Base-by-base conservation (phyloP, 2,329 filamentous ascomycete species). In the Ceratocystiopsis brevicomis region DNA sequence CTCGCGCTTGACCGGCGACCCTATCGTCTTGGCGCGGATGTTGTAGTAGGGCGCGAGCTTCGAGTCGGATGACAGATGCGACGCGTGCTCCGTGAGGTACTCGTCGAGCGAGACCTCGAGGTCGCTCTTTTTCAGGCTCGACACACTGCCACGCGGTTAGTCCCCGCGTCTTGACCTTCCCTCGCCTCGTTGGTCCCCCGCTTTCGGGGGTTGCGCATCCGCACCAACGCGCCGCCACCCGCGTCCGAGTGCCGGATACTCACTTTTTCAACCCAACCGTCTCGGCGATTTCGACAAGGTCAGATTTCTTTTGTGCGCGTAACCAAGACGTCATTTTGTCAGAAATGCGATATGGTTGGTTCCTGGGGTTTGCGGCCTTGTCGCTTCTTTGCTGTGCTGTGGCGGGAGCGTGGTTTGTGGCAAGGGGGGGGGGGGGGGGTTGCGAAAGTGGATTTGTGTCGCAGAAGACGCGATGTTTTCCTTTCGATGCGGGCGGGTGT, bases 271-370 rank as follows among this genome's bases (percentile, higher is more conserved):
- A 65, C 46, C 79, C 79, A 48, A 81, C 70, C 39, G 68, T 63
- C 51, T 82, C 73, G 47, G 84, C 83, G 48, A 92, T 68, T 49
- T 82, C 78, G 53, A 75, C 60, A 45, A 94, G 72, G 50, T 88
- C 83, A 53, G 68, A 69, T 69, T 93, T 93, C 66, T 81, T 79
- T 70, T 90, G 81, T 59, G 72, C 71, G 60, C 78, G 73, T 57
- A 94, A 69, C 75, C 81, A 93, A 53, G 76, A 73, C 17, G 50
- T 46, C 50, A 51, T 51, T 37, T 43, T 48, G 42, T 32, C 35
- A 10, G 9, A 37, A 17, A 17, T 32, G 25, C 8, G 8, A 30
- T 30, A 9, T 16, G 8, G n/a, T 25, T 30, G 13, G 15, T 37
- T 40, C 25, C 21, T 38, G 36, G 36, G 18, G 33, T 25, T 37